phyloP scores from a whole-genome alignment of 352 stramenopile species.

The Phytophthora constricta region DNA sequence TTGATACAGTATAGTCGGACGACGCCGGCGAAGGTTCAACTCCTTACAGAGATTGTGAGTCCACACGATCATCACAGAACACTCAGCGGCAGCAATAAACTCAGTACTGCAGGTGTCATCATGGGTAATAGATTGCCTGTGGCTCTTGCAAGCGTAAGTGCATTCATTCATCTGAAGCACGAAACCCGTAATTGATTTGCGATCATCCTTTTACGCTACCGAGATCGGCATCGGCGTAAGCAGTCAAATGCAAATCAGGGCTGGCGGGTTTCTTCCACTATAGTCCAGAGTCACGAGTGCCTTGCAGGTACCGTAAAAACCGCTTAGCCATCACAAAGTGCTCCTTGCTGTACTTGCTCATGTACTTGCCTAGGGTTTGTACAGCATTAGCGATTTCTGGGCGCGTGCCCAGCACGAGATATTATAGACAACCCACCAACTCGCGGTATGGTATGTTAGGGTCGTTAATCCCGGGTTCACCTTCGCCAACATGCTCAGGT shows the following conservation, averaged over 20 bases:
- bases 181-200: conserved; percentile 5
- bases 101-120: conserved; percentile 10
- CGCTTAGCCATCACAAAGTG: conserved; percentile 15
- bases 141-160: conserved; percentile 12
- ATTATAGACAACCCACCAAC: conserved; percentile 6
- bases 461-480: conserved; percentile 8
- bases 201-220: conserved; percentile 14
- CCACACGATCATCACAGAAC: conserved; percentile 14
- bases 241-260: conserved; percentile 16
- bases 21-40: conserved; percentile 2
- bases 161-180: conserved; percentile 19
- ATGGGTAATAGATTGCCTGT: conserved; percentile 5
- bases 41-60: conserved; percentile 16
- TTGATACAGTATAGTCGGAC: conserved; percentile 12
- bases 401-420: conserved; percentile 8
- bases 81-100: conserved; percentile 1
- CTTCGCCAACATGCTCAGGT: not conserved
- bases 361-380: conserved; percentile 7
- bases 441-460: conserved; percentile 5
- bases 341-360: conserved; percentile 13
- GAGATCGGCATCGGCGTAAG: conserved; percentile 17
- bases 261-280: conserved; percentile 4
- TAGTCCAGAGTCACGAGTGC: conserved; percentile 7
- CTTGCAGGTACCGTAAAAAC: not conserved
- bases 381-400: conserved; percentile 13